Evolutionary conservation across 75 land plant genomes (phyloP).

Genomic region (Cryptomeria japonica): DNA sequence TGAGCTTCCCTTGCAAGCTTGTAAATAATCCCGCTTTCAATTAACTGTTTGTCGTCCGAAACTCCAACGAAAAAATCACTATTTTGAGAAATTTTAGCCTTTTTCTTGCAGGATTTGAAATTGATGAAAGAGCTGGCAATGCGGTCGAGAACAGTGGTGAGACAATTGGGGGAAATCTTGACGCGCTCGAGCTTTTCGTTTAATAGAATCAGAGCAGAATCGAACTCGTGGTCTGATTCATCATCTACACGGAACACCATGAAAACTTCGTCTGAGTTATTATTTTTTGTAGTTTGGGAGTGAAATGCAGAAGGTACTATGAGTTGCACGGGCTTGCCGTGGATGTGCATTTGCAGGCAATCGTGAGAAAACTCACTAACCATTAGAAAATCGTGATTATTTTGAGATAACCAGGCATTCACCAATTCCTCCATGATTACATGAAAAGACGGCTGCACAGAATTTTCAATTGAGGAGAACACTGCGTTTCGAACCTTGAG

Average conservation of each 20-base stretch:
- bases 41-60: background rate
- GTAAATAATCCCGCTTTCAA: background rate
- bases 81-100: background rate
- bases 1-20: background rate
- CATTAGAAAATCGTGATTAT: background rate
- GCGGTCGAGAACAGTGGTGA: slow-evolving; percentile 16
- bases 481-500: too few species aligned
- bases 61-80: background rate
- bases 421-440: background rate
- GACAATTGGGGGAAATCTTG: slow-evolving; percentile 8
- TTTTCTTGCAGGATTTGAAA: background rate
- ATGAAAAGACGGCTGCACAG: too few species aligned
- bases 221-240: background rate
- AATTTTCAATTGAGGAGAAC: too few species aligned
- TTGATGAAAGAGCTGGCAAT: background rate
- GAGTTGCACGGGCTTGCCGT: background rate
- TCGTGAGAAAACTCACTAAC: background rate
- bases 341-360: background rate
- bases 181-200: slow-evolving; percentile 28
- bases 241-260: background rate
- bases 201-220: background rate
- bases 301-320: background rate
- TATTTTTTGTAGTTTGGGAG: background rate
- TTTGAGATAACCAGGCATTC: background rate
- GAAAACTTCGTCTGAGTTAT: background rate